Conservation (phyloP, 306 rosid genomes). For the Fragaria iinumae region DNA sequence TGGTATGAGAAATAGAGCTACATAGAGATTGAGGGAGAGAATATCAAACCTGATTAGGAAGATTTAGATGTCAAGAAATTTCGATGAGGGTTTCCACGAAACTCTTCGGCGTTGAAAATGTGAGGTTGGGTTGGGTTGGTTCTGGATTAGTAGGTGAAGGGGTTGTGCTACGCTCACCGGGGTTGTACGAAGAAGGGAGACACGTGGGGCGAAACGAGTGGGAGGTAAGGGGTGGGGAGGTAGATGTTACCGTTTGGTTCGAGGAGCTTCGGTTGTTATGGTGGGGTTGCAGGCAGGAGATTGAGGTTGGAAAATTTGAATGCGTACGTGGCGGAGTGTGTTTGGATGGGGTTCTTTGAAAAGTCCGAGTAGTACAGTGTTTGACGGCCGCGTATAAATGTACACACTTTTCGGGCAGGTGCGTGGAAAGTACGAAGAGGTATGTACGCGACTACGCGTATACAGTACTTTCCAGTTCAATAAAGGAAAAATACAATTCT, state of each 20-base stretch:
- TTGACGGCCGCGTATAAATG: not conserved
- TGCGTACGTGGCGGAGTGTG: not conserved
- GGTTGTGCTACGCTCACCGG: slow-evolving; percentile 13
- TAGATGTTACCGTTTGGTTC: not conserved
- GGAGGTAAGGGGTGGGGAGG: not conserved
- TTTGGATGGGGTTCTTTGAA: not conserved
- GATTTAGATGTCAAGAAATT: slow-evolving; percentile 4
- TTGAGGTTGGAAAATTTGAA: not conserved
- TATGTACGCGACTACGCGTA: not conserved
- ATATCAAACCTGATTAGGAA: slow-evolving; percentile 3
- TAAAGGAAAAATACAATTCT: not conserved
- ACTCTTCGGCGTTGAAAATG: slow-evolving; percentile 28
- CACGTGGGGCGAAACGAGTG: slow-evolving; percentile 12
- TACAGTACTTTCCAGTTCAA: not conserved
- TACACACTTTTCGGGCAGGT: not conserved
- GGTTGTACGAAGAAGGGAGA: not conserved
- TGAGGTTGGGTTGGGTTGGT: slow-evolving; percentile 13
- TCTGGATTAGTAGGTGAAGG: not conserved
- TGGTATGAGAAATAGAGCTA: not conserved
- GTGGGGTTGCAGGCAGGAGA: not conserved
- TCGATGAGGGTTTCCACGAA: not conserved
- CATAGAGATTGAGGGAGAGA: not conserved
- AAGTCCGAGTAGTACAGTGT: not conserved
- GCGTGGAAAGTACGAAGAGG: not conserved
- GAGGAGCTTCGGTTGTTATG: not conserved